Conservation (phyloP, 2,329 filamentous ascomycete genomes). For the Beauveria pseudobassiana region DNA sequence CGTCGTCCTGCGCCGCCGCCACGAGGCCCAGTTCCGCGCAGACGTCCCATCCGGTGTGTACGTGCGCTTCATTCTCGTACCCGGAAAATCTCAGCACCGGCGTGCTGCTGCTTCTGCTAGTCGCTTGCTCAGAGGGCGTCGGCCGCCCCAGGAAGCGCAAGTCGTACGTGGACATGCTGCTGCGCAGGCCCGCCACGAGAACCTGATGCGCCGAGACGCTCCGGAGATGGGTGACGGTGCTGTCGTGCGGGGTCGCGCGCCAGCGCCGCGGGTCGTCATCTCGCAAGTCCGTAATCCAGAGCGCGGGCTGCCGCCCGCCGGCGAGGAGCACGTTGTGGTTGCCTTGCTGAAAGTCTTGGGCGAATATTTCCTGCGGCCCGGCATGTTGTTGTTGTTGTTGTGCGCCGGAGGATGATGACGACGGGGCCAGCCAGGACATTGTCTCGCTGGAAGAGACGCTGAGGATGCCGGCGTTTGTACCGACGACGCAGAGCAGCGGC, state of each 20-base stretch:
- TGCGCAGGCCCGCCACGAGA: slow-evolving; percentile 43
- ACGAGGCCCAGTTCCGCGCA: slow-evolving; percentile 39
- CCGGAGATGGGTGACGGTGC: slow-evolving; percentile 41
- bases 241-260: slow-evolving; percentile 28
- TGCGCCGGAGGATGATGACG: neutral
- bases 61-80: slow-evolving; percentile 42
- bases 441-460: slow-evolving; percentile 25
- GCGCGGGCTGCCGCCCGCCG: slow-evolving; percentile 40
- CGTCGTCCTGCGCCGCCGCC: slow-evolving; percentile 47
- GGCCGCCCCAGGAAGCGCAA: slow-evolving; percentile 33
- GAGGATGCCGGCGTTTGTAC: slow-evolving; percentile 41
- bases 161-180: slow-evolving; percentile 49
- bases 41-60: slow-evolving; percentile 45
- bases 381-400: slow-evolving; percentile 5
- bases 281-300: slow-evolving; percentile 41
- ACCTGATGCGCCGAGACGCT: slow-evolving; percentile 42
- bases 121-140: neutral
- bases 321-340: slow-evolving; percentile 41
- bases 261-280: slow-evolving; percentile 22
- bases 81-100: slow-evolving; percentile 41
- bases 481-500: slow-evolving; percentile 36
- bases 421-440: slow-evolving; percentile 27
- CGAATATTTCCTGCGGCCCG: slow-evolving; percentile 34
- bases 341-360: slow-evolving; percentile 38
- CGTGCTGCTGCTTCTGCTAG: slow-evolving; percentile 8